These are phyloP conservation scores for Xylaria sp. DNA, from an alignment of 2,329 filamentous ascomycete species.

Conservation along the genomic window DNA sequence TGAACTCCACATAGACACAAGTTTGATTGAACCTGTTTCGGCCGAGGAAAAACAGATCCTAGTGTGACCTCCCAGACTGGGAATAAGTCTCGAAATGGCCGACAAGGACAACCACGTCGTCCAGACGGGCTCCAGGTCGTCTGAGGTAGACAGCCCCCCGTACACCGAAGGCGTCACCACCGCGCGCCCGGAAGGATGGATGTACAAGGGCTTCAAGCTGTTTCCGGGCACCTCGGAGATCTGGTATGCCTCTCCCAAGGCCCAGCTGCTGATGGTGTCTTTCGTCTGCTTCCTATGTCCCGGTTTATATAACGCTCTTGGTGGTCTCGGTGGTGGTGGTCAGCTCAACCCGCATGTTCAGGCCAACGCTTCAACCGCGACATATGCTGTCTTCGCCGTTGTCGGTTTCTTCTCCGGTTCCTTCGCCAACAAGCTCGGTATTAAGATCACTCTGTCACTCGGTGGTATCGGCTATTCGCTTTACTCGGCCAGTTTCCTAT, in stretches of 20 bases:
- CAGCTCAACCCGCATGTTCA: constrained; percentile 64
- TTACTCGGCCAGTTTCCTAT: constrained; percentile 77
- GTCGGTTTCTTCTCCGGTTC: constrained; percentile 79
- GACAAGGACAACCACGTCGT: constrained; percentile 30
- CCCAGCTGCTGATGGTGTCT: constrained; percentile 77
- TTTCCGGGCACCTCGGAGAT: constrained; percentile 63
- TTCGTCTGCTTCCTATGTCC: constrained; percentile 78
- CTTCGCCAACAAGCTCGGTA: constrained; percentile 79
- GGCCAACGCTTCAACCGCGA: constrained; percentile 68
- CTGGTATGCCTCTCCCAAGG: constrained; percentile 79
- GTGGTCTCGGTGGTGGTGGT: constrained; percentile 73
- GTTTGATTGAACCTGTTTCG: constrained; percentile 6
- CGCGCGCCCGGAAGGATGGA: constrained; percentile 67
- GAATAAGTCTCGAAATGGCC: constrained; percentile 32
- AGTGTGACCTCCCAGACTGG: constrained; percentile 12
- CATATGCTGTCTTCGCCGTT: constrained; percentile 64
- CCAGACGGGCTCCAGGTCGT: constrained; percentile 26
- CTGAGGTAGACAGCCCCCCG: constrained; percentile 33
- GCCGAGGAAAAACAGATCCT: neutral
- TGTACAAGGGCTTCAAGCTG: constrained; percentile 71
- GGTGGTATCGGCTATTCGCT: constrained; percentile 82
- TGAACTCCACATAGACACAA: constrained; percentile 11
- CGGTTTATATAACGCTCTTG: constrained; percentile 77
- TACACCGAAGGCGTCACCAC: constrained; percentile 38
- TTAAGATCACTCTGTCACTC: constrained; percentile 74